phyloP scores from a whole-genome alignment of 352 stramenopile species.

The Globisporangium takayamanum region DNA sequence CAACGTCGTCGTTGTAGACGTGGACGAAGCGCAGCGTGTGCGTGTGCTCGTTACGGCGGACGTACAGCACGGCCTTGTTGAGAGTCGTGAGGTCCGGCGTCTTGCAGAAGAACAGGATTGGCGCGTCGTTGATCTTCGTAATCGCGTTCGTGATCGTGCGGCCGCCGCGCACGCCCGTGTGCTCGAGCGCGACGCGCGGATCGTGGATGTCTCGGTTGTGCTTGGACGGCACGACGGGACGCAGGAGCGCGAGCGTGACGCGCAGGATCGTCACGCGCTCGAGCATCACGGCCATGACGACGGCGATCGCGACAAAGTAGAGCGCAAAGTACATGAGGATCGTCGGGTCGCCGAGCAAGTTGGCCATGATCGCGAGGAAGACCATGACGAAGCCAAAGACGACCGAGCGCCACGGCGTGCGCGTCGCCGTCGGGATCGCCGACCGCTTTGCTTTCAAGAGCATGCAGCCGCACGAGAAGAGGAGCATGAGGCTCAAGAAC shows the following conservation, averaged over 20 bases:
- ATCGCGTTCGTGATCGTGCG: constrained; percentile 45
- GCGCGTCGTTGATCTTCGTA: constrained; percentile 38
- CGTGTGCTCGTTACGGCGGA: constrained; percentile 83
- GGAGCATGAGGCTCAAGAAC: constrained; percentile 75
- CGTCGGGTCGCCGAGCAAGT: constrained; percentile 36
- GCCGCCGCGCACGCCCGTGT: constrained; percentile 37
- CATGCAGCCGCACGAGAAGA: constrained; percentile 81
- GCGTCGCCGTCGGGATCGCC: constrained; percentile 59
- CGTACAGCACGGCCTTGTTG: constrained; percentile 90
- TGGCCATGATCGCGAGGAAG: constrained; percentile 38
- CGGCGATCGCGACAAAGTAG: constrained; percentile 41
- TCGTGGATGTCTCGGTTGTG: constrained; percentile 24
- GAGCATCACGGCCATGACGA: constrained; percentile 47
- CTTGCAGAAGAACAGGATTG: constrained; percentile 89
- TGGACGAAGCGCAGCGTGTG: constrained; percentile 83
- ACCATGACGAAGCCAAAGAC: constrained; percentile 41
- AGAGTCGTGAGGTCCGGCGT: constrained; percentile 73
- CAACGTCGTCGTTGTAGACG: constrained; percentile 24
- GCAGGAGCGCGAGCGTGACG: constrained; percentile 14
- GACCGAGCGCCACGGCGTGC: constrained; percentile 40
- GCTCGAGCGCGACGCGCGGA: constrained; percentile 31
- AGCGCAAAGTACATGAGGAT: constrained; percentile 52
- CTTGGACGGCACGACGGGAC: constrained; percentile 11
- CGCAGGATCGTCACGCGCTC: constrained; percentile 42
- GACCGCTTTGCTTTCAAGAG: constrained; percentile 83